Percentiles rank a stretch among this genome's conserved stretches.
phyloP scores from a whole-genome alignment of 129 eudicot genomes.

The Flaveria bidentis region DNA sequence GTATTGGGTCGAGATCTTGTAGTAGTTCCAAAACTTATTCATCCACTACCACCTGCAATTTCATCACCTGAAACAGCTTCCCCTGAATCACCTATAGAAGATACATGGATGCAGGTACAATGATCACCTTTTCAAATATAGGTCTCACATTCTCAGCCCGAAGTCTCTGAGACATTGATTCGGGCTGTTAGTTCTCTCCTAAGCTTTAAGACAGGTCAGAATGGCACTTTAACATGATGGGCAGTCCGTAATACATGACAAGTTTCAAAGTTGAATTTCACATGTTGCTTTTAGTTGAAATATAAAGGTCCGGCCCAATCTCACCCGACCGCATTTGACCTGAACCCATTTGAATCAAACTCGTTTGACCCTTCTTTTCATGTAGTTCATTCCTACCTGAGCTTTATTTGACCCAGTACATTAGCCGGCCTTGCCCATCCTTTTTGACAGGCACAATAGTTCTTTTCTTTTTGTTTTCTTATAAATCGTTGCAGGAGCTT shows the following conservation, averaged over 20 bases:
- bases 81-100: slow-evolving; percentile 83
- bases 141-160: background rate
- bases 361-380: background rate
- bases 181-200: background rate
- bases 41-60: slow-evolving; percentile 93
- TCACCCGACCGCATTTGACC: no score
- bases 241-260: no score
- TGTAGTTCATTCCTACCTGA: background rate
- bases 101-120: slow-evolving; percentile 98
- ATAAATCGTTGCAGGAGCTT: slow-evolving; percentile 41
- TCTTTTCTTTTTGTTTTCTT: background rate
- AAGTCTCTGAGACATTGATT: background rate
- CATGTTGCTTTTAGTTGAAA: no score
- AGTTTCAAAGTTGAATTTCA: no score
- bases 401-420: background rate
- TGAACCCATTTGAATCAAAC: no score
- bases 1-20: slow-evolving; percentile 97
- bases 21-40: slow-evolving; percentile 96
- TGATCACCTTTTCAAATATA: background rate
- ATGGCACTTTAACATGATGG: no score
- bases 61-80: slow-evolving; percentile 83
- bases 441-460: background rate
- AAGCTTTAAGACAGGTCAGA: no score
- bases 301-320: no score
- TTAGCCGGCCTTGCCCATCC: background rate